Evolutionary conservation across 192 early-diverging fungal genomes (phyloP), one percentile per base, ranked within the genome.

Genomic region (Coemansia sp.): DNA sequence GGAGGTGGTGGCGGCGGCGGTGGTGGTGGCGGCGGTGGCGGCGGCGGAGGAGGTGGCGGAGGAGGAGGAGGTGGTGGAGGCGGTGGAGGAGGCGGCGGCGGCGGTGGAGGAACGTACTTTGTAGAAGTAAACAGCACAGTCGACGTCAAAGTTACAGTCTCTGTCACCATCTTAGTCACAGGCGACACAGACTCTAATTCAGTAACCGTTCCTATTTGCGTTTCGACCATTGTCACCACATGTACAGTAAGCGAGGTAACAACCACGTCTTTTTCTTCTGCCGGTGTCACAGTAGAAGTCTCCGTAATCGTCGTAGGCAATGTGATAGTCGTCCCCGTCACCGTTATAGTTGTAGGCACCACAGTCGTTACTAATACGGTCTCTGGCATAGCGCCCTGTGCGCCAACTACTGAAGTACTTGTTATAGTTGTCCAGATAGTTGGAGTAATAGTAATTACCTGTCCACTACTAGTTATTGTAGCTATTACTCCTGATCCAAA

Each of bases 121-220:
- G 36, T 38, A 38, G 36, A 38, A 38, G 36, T 38, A 38, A 38
- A 43, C 54, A 55, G n/a, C 54, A 55, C 54, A 11, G 54, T 55
- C 54, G 54, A 55, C 24, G 54, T 55, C 54, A 47, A 33, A 31
- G 64, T 66, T n/a, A 66, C 64, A 24, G 64, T 66, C 43, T 47
- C 43, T 0, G 27, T 66, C 10, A 55, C 54, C 11, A 47, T 13
- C 2, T 44, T 66, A 31, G 27, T 47, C 36, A 31, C 54, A 3
- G 24, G 54, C 12, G 54, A 31, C 3, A n/a, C 54, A 29, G 54
- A 55, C 33, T 41, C 49, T 10, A 38, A 38, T 22, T 40, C 36
- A 7, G 33, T 38, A 9, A 57, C 36, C 33, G 36, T 42, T 3
- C 18, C 49, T 36, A 51, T 55, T 18, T 55, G 47, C 18, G 51